Evolutionary conservation across 495 filamentous ascomycete species (phyloP).

Genomic region (Mycothermus thermophilus): DNA sequence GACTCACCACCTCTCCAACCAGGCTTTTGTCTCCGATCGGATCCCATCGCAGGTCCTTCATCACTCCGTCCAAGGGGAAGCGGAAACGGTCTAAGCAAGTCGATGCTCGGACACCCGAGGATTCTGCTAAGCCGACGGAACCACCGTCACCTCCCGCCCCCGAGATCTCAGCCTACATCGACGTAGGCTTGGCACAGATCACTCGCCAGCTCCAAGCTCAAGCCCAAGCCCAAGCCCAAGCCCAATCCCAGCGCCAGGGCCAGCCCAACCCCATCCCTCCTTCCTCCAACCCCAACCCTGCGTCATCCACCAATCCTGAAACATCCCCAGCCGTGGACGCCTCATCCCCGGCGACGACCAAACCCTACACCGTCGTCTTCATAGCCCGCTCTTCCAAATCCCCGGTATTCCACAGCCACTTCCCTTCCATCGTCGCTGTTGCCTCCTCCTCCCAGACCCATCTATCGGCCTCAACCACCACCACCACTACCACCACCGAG

Average conservation of each 20-base stretch:
- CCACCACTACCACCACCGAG: too few species aligned
- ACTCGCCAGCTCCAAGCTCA: constrained; percentile 38
- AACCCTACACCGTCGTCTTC: constrained; percentile 31
- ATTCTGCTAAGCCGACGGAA: background rate
- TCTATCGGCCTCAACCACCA: too few species aligned
- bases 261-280: background rate
- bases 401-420: constrained; percentile 40
- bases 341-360: too few species aligned
- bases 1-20: background rate
- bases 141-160: constrained; percentile 24
- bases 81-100: constrained; percentile 27
- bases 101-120: constrained; percentile 3
- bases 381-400: constrained; percentile 37
- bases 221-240: background rate
- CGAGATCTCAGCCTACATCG: constrained; percentile 36
- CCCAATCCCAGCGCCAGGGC: too few species aligned
- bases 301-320: too few species aligned
- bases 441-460: too few species aligned
- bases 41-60: constrained; percentile 33
- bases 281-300: too few species aligned
- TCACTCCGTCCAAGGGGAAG: constrained; percentile 39
- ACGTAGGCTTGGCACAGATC: constrained; percentile 45
- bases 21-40: constrained; percentile 47
- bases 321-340: too few species aligned
- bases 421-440: constrained; percentile 42